Evolutionary conservation across 2,329 filamentous ascomycete genomes (phyloP).

Genomic region (Talaromyces sp.): DNA sequence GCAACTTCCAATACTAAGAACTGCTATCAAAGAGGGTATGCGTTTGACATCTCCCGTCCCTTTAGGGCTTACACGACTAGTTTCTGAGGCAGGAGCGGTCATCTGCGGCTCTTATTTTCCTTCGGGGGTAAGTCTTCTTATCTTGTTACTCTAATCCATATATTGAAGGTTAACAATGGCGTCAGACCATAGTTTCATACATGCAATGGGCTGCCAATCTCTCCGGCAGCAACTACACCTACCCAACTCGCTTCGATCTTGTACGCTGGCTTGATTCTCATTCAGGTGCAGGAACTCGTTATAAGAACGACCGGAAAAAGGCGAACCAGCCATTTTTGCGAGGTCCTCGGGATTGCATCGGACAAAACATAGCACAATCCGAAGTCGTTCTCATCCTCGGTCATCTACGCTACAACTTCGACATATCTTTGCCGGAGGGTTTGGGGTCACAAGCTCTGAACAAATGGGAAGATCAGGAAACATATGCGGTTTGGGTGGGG

Average conservation of each 20-base stretch:
- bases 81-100: constrained; percentile 38
- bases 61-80: constrained; percentile 50
- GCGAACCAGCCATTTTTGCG: constrained; percentile 2
- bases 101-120: constrained; percentile 34
- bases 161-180: background rate
- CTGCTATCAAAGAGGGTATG: constrained; percentile 3
- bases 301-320: background rate
- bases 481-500: too few species aligned
- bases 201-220: background rate
- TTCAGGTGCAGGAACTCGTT: background rate
- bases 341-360: constrained; percentile 2
- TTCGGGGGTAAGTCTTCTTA: background rate
- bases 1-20: constrained; percentile 1
- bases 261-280: background rate
- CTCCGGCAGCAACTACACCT: background rate
- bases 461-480: too few species aligned
- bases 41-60: constrained; percentile 37
- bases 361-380: constrained; percentile 4
- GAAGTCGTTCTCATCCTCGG: background rate
- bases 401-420: too few species aligned
- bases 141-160: background rate
- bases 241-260: background rate
- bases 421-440: too few species aligned
- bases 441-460: too few species aligned
- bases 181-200: constrained; percentile 8